Percentiles rank a stretch among this genome's conserved stretches.
Evolutionary conservation across 2,329 filamentous ascomycete genomes (phyloP).

Genomic region (Alternaria brassicicola): DNA sequence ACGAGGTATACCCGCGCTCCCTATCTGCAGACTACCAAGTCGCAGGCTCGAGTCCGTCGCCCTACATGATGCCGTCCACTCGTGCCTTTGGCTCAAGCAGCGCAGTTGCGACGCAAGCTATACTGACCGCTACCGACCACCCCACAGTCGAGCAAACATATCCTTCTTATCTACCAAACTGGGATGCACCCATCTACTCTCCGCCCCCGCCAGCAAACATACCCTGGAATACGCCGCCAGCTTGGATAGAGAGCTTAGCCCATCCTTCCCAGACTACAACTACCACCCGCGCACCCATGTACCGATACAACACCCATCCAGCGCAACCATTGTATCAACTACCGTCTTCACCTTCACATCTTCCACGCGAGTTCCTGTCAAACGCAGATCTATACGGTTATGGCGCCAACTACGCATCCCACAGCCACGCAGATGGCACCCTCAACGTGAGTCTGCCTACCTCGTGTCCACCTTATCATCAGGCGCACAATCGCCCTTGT

Average conservation of each 20-base stretch:
- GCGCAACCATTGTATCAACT: conserved; percentile 19
- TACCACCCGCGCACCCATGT: conserved; percentile 15
- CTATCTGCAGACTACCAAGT: conserved; percentile 25
- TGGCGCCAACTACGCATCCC: conserved; percentile 11
- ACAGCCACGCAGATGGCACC: conserved; percentile 16
- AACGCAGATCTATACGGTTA: conserved; percentile 21
- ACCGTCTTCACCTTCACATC: conserved; percentile 20
- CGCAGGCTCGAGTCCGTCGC: conserved; percentile 7
- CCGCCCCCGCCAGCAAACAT: conserved; percentile 19
- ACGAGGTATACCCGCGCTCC: conserved; percentile 23
- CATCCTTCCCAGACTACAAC: conserved; percentile 11
- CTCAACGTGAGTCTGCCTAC: conserved; percentile 28
- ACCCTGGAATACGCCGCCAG: conserved; percentile 26
- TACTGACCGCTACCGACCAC: conserved; percentile 14
- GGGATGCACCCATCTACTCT: conserved; percentile 26
- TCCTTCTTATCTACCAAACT: conserved; percentile 17
- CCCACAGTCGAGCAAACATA: conserved; percentile 20
- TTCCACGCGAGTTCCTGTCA: conserved; percentile 14
- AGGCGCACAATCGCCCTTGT: conserved; percentile 2
- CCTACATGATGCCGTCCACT: conserved; percentile 19
- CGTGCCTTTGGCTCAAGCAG: conserved; percentile 15
- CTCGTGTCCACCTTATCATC: conserved; percentile 14
- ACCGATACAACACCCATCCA: conserved; percentile 21
- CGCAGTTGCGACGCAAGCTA: conserved; percentile 14
- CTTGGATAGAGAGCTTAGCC: conserved; percentile 26